These are phyloP conservation scores for Candida nanaspora DNA, from an alignment of 805 yeast genomes.

Conservation along the genomic window DNA sequence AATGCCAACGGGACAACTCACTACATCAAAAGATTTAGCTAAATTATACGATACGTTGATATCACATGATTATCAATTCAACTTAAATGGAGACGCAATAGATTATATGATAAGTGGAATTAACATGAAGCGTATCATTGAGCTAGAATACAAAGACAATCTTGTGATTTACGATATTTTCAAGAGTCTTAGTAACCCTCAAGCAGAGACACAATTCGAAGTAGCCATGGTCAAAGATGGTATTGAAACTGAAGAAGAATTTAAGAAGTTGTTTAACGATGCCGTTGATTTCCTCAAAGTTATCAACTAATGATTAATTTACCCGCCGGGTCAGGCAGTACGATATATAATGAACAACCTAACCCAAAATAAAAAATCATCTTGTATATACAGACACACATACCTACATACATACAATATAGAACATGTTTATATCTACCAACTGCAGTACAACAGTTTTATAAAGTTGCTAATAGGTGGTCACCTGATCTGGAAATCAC, in stretches of 20 bases:
- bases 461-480: too few relatives aligned
- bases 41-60: neutral
- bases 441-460: too few relatives aligned
- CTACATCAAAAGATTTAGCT: neutral
- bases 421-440: too few relatives aligned
- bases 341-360: too few relatives aligned
- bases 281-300: constrained; percentile 3
- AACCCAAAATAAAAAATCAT: too few relatives aligned
- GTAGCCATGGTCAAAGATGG: constrained; percentile 13
- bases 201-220: constrained; percentile 14
- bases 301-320: neutral
- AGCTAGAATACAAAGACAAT: constrained; percentile 18
- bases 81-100: neutral
- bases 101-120: constrained; percentile 14
- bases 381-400: too few relatives aligned
- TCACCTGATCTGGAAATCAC: too few relatives aligned
- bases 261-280: constrained; percentile 7
- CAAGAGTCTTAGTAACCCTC: constrained; percentile 14
- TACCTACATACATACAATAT: too few relatives aligned
- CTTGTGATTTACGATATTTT: constrained; percentile 18
- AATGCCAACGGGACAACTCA: constrained; percentile 6
- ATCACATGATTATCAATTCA: neutral
- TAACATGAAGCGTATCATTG: constrained; percentile 19
- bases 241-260: constrained; percentile 3
- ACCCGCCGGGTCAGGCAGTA: too few relatives aligned